Evolutionary conservation across 1,139 yeast genomes (phyloP).

Genomic region (Candida gigantensis): DNA sequence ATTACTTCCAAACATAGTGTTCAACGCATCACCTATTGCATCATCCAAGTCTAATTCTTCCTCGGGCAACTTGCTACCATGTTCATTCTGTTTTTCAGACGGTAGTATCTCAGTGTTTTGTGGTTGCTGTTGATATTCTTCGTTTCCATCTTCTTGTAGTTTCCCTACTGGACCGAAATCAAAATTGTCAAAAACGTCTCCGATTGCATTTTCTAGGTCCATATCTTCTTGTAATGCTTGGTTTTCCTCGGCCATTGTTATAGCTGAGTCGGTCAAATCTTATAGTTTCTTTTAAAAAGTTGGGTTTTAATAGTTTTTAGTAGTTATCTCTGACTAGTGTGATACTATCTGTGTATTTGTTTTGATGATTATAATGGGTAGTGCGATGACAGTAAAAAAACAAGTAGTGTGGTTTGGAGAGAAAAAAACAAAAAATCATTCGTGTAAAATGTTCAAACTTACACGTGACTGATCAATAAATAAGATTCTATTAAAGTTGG

Average conservation of each 20-base stretch:
- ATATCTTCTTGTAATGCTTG: constrained; percentile 3
- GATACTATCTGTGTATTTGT: neutral
- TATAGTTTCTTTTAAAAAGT: too few relatives aligned
- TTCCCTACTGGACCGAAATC: constrained; percentile 17
- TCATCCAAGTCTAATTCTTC: constrained; percentile 18
- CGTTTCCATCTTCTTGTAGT: constrained; percentile 1
- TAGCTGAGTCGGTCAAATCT: too few relatives aligned
- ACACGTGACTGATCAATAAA: too few relatives aligned
- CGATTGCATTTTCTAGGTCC: constrained; percentile 28
- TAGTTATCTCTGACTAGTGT: too few relatives aligned
- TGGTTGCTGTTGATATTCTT: constrained; percentile 1
- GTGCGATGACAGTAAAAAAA: neutral
- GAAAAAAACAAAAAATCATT: neutral
- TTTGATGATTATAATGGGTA: neutral
- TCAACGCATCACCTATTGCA: constrained; percentile 28
- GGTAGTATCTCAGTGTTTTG: neutral
- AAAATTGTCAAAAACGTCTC: constrained; percentile 38
- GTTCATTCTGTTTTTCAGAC: neutral
- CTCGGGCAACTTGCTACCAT: neutral
- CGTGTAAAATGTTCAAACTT: neutral
- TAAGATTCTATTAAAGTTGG: too few relatives aligned
- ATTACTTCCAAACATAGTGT: constrained; percentile 5
- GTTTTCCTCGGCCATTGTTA: neutral
- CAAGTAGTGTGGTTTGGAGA: neutral
- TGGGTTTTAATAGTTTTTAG: too few relatives aligned